These are phyloP conservation scores for Fusarium anguioides DNA, from an alignment of 2,329 filamentous ascomycete genomes.

Conservation along the genomic window DNA sequence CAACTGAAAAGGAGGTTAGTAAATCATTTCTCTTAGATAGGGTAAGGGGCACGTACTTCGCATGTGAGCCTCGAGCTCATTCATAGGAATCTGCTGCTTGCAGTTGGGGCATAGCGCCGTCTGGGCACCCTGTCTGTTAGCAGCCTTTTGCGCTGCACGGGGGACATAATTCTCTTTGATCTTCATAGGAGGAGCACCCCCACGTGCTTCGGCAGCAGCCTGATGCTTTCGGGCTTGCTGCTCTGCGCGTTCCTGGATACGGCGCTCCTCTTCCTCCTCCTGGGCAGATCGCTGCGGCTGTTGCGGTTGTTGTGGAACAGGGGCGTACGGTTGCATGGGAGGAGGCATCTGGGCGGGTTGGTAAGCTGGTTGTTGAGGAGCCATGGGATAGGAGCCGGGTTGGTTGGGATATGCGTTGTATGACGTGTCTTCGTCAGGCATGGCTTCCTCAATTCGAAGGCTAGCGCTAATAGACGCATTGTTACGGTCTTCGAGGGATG, in stretches of 20 bases:
- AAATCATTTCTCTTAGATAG: neutral
- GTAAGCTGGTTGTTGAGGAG: constrained; percentile 51
- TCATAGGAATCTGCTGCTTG: constrained; percentile 86
- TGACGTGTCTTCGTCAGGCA: constrained; percentile 80
- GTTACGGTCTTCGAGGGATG: constrained; percentile 94
- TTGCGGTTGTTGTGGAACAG: constrained; percentile 31
- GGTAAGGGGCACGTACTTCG: constrained; percentile 67
- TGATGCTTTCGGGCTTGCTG: constrained; percentile 75
- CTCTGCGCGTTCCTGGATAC: constrained; percentile 72
- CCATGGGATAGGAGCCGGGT: constrained; percentile 54
- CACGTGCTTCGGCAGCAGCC: constrained; percentile 80
- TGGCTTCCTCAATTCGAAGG: constrained; percentile 92
- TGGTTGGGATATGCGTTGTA: constrained; percentile 61
- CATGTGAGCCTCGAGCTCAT: constrained; percentile 93
- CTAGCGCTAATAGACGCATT: constrained; percentile 85
- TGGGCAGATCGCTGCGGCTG: constrained; percentile 55
- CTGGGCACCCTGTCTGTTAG: constrained; percentile 71
- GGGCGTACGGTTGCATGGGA: constrained; percentile 50
- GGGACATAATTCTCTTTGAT: constrained; percentile 95
- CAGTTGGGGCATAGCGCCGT: constrained; percentile 92
- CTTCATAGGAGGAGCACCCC: constrained; percentile 78
- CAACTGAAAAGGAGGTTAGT: constrained; percentile 70
- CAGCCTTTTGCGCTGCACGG: constrained; percentile 77
- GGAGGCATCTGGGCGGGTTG: constrained; percentile 53
- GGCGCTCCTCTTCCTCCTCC: constrained; percentile 71